A percentile compares a stretch with the other conserved stretches of the same genome.
Conservation (phyloP, 2,329 filamentous ascomycete genomes). For the Berkeleyomyces rouxiae region DNA sequence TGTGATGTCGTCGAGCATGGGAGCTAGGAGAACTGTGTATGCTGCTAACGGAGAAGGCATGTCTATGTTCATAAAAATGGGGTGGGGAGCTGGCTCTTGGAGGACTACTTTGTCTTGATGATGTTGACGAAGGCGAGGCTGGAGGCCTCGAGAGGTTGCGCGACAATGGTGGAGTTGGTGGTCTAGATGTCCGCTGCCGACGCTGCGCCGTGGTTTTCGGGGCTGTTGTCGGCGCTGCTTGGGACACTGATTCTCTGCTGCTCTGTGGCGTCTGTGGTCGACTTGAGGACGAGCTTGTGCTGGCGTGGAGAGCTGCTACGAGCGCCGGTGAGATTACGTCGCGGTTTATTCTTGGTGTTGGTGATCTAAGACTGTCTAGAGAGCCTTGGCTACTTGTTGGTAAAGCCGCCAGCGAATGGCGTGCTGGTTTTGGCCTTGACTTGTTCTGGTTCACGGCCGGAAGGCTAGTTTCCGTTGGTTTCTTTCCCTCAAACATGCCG, state of each 20-base stretch:
- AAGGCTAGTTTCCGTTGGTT: not conserved
- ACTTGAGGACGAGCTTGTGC: constrained; percentile 9
- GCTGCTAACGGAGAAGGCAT: constrained; percentile 11
- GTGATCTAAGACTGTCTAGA: not conserved
- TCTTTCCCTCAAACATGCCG: constrained; percentile 46
- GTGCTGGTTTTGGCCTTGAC: not conserved
- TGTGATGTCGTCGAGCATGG: constrained; percentile 14
- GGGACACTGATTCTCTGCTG: not conserved
- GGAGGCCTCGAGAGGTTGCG: constrained; percentile 12
- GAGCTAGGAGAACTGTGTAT: constrained; percentile 2
- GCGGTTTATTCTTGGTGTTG: not conserved
- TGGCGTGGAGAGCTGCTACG: constrained; percentile 4
- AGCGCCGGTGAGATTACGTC: not conserved
- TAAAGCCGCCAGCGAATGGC: not conserved
- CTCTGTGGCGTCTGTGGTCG: constrained; percentile 1
- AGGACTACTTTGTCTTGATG: constrained; percentile 18
- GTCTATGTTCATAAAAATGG: constrained; percentile 18
- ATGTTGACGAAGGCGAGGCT: constrained; percentile 18
- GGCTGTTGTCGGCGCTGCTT: not conserved
- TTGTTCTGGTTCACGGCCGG: constrained; percentile 13
- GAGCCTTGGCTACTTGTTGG: not conserved
- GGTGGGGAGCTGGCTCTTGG: constrained; percentile 17
- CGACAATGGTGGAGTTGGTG: constrained; percentile 8
- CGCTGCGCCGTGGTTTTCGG: not conserved
- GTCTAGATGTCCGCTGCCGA: constrained; percentile 10